These are phyloP conservation scores for Tuber indicum DNA, from an alignment of 495 filamentous ascomycete genomes.

Conservation along the genomic window DNA sequence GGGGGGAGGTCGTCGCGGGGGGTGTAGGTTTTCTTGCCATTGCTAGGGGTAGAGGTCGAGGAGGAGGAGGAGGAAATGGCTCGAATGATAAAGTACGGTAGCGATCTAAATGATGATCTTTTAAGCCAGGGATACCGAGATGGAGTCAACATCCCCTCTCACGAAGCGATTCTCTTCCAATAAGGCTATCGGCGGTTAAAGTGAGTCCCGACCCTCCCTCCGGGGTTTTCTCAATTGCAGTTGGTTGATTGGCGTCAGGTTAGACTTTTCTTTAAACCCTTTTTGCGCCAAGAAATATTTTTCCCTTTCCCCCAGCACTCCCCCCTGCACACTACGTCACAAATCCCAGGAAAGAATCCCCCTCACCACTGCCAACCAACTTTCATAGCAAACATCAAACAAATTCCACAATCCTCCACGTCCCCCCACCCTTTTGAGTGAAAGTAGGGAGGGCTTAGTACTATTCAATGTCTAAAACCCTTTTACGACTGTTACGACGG, in stretches of 20 bases:
- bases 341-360: not conserved
- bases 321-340: not conserved
- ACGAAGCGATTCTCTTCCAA: not conserved
- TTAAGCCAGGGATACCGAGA: not conserved
- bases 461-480: not conserved
- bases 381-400: not conserved
- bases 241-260: not conserved
- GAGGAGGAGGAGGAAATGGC: constrained; percentile 1
- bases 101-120: not conserved
- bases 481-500: not conserved
- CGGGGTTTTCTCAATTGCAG: not conserved
- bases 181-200: not conserved
- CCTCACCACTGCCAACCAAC: not conserved
- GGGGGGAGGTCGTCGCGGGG: constrained; percentile 22
- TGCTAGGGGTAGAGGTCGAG: not conserved
- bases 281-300: not conserved
- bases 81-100: not conserved
- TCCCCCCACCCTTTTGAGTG: not conserved
- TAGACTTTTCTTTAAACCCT: not conserved
- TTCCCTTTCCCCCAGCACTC: not conserved
- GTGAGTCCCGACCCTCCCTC: not conserved
- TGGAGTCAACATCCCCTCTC: not conserved
- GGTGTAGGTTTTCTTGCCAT: constrained; percentile 20
- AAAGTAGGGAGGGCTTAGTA: not conserved
- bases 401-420: not conserved